Evolutionary conservation across 78 protist genomes (phyloP), one percentile per base, ranked within the genome.

Genomic region (Tieghemostelium lacteum): DNA sequence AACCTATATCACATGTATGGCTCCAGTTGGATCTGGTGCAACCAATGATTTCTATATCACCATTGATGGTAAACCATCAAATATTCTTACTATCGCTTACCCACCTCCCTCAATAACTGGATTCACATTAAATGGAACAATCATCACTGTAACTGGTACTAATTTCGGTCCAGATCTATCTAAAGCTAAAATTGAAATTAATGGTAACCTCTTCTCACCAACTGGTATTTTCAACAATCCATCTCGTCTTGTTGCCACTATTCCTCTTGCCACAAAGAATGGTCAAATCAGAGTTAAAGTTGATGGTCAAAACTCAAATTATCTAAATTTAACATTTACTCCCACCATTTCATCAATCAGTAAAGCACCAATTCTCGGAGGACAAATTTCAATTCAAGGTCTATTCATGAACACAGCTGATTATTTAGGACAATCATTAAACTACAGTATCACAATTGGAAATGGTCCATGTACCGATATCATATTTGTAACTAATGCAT

Each of bases 131-230:
- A 26, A 31, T 70, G 75, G 60, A 29, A 70, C 75, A 2, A 42
- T 40, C 24, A 60, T 60, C 2, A 70, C 75, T 14, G 49, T 70
- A 3, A 26, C 55, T 2, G 75, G 75, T 14, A 17, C 24, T 17
- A 70, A 49, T 28, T 70, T 70, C 26, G 75, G 75, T 50, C 55
- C 33, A 19, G 50, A 66, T 40, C 39, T 19, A 5, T 19, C 2
- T 5, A 6, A 39, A 12, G 50, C 39, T 40, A n/a, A 16, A 34
- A 52, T 66, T 2, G 39, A 29, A 4, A 39, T 39, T 22, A 66
- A 66, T 37, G 73, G 73, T 20, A 66, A 36, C 20, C 16, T 52
- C 2, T 42, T 66, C 16, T 34, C 2, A 40, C 55, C 73, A 17
- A 12, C 50, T 3, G 4, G 39, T 37, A 66, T 66, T 3, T 14